phyloP scores from a whole-genome alignment of 495 filamentous ascomycete species.

The Neurospora intermedia region DNA sequence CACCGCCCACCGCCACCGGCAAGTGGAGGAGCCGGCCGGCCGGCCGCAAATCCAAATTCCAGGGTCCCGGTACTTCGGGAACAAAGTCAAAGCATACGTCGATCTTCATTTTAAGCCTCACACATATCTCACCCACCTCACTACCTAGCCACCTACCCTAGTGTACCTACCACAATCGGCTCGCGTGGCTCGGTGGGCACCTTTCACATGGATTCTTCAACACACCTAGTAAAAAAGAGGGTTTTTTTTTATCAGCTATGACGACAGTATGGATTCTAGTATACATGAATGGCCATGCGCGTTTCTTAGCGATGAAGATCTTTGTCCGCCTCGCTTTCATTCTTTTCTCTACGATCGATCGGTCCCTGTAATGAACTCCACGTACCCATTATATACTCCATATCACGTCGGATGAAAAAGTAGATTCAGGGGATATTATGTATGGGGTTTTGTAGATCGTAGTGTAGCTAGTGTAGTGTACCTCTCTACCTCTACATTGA shows the following conservation, averaged over 20 bases:
- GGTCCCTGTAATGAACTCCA: neutral
- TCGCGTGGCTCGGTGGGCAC: neutral
- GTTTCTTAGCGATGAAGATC: neutral
- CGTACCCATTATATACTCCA: neutral
- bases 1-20: neutral
- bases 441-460: neutral
- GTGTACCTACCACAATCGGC: too few relatives aligned
- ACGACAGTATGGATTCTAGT: neutral
- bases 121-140: too few relatives aligned
- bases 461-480: neutral
- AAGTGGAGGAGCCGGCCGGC: neutral
- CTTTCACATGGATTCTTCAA: too few relatives aligned
- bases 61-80: neutral
- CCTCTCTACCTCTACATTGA: too few relatives aligned
- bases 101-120: neutral
- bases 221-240: neutral
- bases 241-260: neutral
- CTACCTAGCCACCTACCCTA: too few relatives aligned
- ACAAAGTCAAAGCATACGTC: neutral
- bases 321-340: conserved; percentile 2
- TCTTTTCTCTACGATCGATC: neutral
- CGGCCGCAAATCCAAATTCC: neutral
- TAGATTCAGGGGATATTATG: neutral
- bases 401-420: neutral
- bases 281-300: too few relatives aligned